A percentile compares a stretch with the other conserved stretches of the same genome.
phyloP scores from a whole-genome alignment of 768 basidiomycete species.

The Panaeolus cyanescens region DNA sequence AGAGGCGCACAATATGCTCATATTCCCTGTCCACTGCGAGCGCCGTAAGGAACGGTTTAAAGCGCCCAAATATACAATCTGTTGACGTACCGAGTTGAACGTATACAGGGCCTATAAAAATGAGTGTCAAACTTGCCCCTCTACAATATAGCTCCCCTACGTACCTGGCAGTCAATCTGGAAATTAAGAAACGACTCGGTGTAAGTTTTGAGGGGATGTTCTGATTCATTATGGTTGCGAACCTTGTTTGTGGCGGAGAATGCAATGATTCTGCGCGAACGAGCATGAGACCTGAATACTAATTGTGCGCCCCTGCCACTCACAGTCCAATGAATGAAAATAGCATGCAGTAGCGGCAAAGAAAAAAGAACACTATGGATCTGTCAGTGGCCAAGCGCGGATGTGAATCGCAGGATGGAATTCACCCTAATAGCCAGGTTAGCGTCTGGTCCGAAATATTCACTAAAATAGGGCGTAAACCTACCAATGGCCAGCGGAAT shows the following conservation, averaged over 20 bases:
- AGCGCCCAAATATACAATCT: neutral
- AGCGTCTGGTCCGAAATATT: neutral
- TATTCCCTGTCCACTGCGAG: constrained; percentile 60
- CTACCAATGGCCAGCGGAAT: constrained; percentile 71
- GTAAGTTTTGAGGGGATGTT: constrained; percentile 13
- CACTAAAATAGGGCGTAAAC: constrained; percentile 21
- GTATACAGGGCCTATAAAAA: constrained; percentile 56
- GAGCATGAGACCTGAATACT: neutral
- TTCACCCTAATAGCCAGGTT: constrained; percentile 20
- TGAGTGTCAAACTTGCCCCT: neutral
- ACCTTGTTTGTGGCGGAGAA: constrained; percentile 52
- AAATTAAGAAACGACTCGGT: constrained; percentile 1
- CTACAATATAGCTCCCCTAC: constrained; percentile 17
- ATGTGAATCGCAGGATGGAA: neutral
- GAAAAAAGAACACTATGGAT: constrained; percentile 58
- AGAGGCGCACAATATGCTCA: constrained; percentile 65
- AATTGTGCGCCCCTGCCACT: constrained; percentile 20
- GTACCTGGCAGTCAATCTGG: constrained; percentile 63
- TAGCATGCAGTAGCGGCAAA: constrained; percentile 74
- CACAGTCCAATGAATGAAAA: constrained; percentile 65
- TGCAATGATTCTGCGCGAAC: constrained; percentile 65
- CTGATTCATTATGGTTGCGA: constrained; percentile 9
- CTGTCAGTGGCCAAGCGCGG: constrained; percentile 5
- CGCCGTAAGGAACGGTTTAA: neutral
- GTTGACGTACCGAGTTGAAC: constrained; percentile 59